Evolutionary conservation across 495 filamentous ascomycete species (phyloP).

Genomic region (Darksidea phi): DNA sequence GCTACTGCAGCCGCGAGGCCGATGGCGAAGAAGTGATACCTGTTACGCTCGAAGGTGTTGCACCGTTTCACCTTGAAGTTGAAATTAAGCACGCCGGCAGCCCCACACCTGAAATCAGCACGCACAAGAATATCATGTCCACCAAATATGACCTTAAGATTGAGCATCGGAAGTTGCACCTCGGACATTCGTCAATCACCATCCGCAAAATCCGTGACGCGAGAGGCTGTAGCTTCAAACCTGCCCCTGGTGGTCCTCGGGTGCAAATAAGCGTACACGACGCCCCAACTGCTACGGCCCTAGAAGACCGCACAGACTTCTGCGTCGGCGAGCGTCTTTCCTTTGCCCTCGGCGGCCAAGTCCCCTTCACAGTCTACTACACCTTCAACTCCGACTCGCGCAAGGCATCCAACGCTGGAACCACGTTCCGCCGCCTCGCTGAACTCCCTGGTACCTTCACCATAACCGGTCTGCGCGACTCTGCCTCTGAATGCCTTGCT

Average conservation of each 20-base stretch:
- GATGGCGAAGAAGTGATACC: constrained; percentile 80
- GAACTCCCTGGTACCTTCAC: constrained; percentile 84
- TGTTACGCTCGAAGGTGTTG: constrained; percentile 73
- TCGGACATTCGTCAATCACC: constrained; percentile 80
- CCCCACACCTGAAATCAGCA: constrained; percentile 73
- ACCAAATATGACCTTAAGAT: constrained; percentile 76
- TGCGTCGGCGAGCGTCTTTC: constrained; percentile 93
- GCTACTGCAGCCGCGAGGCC: constrained; percentile 84
- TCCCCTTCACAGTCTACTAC: constrained; percentile 92
- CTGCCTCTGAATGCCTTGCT: constrained; percentile 78
- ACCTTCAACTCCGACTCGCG: constrained; percentile 73
- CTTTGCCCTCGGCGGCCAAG: constrained; percentile 81
- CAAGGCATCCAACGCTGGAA: constrained; percentile 73
- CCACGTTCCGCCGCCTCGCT: constrained; percentile 85
- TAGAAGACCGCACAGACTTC: constrained; percentile 85
- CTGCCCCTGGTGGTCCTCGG: constrained; percentile 55
- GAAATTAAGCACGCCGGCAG: constrained; percentile 87
- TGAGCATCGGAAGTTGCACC: constrained; percentile 73
- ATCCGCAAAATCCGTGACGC: constrained; percentile 86
- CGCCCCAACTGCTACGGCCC: constrained; percentile 79
- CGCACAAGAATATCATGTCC: constrained; percentile 70
- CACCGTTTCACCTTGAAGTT: constrained; percentile 86
- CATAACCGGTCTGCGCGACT: constrained; percentile 80
- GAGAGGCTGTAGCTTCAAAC: constrained; percentile 73
- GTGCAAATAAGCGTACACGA: constrained; percentile 89